These are phyloP conservation scores for Fusarium sp. DNA, from an alignment of 2,329 filamentous ascomycete genomes.

Conservation along the genomic window DNA sequence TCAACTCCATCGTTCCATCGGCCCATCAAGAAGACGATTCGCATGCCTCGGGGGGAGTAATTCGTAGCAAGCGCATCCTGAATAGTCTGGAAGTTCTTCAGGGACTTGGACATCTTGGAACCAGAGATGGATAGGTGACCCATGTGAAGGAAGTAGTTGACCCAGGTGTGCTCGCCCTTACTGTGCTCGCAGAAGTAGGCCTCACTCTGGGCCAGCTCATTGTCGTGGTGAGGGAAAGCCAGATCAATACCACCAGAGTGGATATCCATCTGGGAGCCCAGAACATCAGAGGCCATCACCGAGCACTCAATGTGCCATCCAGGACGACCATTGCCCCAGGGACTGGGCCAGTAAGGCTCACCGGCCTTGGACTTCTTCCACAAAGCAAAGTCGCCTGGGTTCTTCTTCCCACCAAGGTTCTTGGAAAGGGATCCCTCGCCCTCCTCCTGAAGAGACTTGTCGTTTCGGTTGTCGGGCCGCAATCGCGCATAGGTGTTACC, in stretches of 20 bases:
- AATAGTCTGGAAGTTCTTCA: slow-evolving; percentile 97
- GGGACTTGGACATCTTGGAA: slow-evolving; percentile 93
- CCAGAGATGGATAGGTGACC: slow-evolving; percentile 87
- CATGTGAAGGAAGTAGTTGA: slow-evolving; percentile 97
- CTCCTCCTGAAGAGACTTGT: slow-evolving; percentile 85
- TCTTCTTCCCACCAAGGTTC: slow-evolving; percentile 73
- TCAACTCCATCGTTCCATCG: slow-evolving; percentile 93
- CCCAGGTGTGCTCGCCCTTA: slow-evolving; percentile 77
- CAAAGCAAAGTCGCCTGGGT: slow-evolving; percentile 85
- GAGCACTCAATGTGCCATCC: slow-evolving; percentile 99
- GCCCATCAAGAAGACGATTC: slow-evolving; percentile 88
- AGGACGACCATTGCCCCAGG: slow-evolving; percentile 87
- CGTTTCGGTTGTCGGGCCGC: slow-evolving; percentile 85
- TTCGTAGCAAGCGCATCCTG: slow-evolving; percentile 76
- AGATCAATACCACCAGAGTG: slow-evolving; percentile 94
- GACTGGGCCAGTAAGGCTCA: slow-evolving; percentile 89
- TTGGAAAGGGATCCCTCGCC: slow-evolving; percentile 85
- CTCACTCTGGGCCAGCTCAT: slow-evolving; percentile 90
- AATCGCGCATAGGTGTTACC: slow-evolving; percentile 89
- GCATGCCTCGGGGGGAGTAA: slow-evolving; percentile 82
- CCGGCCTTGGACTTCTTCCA: slow-evolving; percentile 95
- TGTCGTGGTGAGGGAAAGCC: slow-evolving; percentile 92
- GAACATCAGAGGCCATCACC: slow-evolving; percentile 91
- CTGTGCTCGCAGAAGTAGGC: slow-evolving; percentile 75
- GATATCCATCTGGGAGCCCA: slow-evolving; percentile 88